Base-by-base conservation (phyloP, 345 rosid genomes). In the Bruguiera gymnorhiza region DNA sequence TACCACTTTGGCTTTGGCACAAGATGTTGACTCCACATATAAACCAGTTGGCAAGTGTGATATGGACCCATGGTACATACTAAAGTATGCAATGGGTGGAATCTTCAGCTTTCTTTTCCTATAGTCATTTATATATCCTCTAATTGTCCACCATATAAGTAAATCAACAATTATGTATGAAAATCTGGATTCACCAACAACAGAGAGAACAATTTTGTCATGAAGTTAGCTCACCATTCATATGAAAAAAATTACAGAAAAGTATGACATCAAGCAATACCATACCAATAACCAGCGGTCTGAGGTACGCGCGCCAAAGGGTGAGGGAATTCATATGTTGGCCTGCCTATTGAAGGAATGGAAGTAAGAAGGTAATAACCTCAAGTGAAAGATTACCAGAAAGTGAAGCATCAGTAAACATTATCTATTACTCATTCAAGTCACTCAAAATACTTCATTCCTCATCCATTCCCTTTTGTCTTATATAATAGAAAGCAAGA, bases 1-100 rank as follows among this genome's bases (percentile, higher is more conserved):
- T 77, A 95, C 99, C 99, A 77, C 63, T 87, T n/a, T 73, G 99
- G 99, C 80, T 95, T 95, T 73, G 99, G 92, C 80, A 95, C 97
- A 68, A 95, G 88, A 74, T 88, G 89, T 55, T 97, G 89, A 82
- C 99, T 95, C 97, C 99, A 95, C 93, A 95, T 84, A 82, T 95
- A 92, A n/a, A 82, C 90, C 97, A 6, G 97, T 95, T 71, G 99
- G 99, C 73, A 95, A 80, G 75, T 95, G 97, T 61, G 99, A 88
- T 75, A 95, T 85, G 43, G 99, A 95, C 73, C 97, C 99, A 76
- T 86, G 78, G 84, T 95, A 92, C 70, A 90, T 90, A 75, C 97
- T 92, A 76, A 92, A 92, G 85, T 92, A 95, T 56, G 99, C 99
- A 37, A 95, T 88, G 32, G 97, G 92, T 19, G 96, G 76, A 72